Conservation (phyloP, 257 asterid species). For the Forsythia viridissima region DNA sequence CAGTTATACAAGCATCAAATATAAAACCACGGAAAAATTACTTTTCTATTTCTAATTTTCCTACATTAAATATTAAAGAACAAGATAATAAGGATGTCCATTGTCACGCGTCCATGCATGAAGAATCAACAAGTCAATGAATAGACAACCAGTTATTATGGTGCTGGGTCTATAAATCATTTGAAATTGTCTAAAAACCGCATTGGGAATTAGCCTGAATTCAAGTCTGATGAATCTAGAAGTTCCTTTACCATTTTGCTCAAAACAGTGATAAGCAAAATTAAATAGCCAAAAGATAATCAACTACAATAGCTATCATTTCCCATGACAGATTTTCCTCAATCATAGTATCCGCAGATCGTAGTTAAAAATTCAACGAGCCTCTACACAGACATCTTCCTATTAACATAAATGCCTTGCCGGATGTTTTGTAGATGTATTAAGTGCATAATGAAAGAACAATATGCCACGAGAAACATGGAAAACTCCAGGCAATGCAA, state of each 20-base stretch:
- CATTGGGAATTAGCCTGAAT: background rate
- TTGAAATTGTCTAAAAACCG: background rate
- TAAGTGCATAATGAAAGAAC: background rate
- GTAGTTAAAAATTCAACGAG: background rate
- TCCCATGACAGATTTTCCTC: background rate
- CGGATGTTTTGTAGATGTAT: background rate
- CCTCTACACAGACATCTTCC: background rate
- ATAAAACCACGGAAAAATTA: background rate
- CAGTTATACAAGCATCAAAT: background rate
- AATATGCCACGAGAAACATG: background rate
- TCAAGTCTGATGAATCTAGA: background rate
- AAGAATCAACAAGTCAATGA: background rate
- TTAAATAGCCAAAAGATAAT: background rate
- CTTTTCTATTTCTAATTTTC: background rate
- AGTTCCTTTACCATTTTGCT: conserved; percentile 5
- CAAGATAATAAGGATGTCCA: background rate
- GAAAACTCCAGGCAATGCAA: background rate
- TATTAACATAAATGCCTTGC: background rate
- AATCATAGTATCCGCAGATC: background rate
- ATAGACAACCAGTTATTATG: background rate
- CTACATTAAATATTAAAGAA: background rate
- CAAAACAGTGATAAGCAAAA: background rate
- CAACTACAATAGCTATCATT: conserved; percentile 2
- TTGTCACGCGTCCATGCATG: background rate
- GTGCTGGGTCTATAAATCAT: background rate